These are phyloP conservation scores for Auricularia auricula-judae DNA, from an alignment of 768 basidiomycete species.

Conservation along the genomic window DNA sequence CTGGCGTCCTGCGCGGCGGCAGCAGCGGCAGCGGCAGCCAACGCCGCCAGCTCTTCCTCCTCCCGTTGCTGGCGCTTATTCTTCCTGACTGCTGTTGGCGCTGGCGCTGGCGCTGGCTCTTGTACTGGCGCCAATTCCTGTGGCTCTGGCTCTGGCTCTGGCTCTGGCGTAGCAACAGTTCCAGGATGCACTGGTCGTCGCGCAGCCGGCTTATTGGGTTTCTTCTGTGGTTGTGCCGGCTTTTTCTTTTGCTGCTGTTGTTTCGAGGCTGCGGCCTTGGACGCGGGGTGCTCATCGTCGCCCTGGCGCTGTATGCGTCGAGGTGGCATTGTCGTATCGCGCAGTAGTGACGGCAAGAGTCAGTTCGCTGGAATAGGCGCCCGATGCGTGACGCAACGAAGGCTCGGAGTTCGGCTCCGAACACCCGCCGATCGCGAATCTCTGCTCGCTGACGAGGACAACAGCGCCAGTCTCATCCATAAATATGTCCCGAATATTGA, in stretches of 20 bases:
- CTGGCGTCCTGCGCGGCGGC: neutral
- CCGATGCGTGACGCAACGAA: too few relatives aligned
- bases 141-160: neutral
- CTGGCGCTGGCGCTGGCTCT: neutral
- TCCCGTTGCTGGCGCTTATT: slow-evolving; percentile 85
- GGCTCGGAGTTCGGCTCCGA: too few relatives aligned
- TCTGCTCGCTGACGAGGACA: too few relatives aligned
- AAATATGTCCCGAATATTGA: too few relatives aligned
- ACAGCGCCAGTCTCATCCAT: too few relatives aligned
- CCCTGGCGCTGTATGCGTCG: neutral
- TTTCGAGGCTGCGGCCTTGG: neutral
- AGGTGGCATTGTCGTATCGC: neutral
- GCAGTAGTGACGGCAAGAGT: neutral
- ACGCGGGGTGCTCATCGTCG: neutral
- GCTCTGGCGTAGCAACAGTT: neutral
- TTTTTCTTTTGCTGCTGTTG: neutral
- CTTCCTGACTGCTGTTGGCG: slow-evolving; percentile 10
- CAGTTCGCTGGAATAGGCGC: too few relatives aligned
- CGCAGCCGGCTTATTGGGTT: neutral
- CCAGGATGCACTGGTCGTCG: neutral
- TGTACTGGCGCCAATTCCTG: neutral
- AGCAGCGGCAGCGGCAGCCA: slow-evolving; percentile 8
- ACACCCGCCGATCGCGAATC: too few relatives aligned
- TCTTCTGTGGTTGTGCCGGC: neutral
- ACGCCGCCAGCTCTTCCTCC: slow-evolving; percentile 62